These are phyloP conservation scores for Vigna unguiculata DNA, from an alignment of 306 rosid genomes.

Conservation along the genomic window DNA sequence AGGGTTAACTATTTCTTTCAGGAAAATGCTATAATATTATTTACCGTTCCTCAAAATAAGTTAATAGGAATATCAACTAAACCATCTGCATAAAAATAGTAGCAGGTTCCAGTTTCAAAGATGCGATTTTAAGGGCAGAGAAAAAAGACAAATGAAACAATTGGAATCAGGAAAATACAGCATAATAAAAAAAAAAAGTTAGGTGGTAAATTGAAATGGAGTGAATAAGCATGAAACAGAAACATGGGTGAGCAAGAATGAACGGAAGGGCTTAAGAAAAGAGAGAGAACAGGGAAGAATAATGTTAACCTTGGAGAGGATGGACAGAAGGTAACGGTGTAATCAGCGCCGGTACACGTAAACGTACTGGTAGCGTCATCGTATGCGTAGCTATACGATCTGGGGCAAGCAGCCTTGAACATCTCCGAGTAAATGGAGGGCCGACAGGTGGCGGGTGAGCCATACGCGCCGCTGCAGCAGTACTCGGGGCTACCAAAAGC, in stretches of 20 bases:
- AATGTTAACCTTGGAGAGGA: constrained; percentile 63
- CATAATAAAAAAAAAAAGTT: neutral
- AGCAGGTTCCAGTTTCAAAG: neutral
- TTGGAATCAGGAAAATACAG: neutral
- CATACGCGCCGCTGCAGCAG: constrained; percentile 81
- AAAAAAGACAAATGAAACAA: neutral
- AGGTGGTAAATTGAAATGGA: neutral
- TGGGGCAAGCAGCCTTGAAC: constrained; percentile 86
- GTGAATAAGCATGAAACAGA: neutral
- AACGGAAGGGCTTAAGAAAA: neutral
- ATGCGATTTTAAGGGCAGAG: neutral
- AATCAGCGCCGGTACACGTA: constrained; percentile 85
- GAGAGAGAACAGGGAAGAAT: neutral
- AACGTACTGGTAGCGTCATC: constrained; percentile 89
- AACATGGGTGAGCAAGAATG: neutral
- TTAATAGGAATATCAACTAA: neutral
- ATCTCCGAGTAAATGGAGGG: constrained; percentile 82
- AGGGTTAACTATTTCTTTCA: neutral
- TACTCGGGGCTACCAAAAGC: constrained; percentile 92
- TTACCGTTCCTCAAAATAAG: neutral
- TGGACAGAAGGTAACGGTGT: constrained; percentile 84
- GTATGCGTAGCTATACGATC: constrained; percentile 90
- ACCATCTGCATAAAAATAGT: neutral
- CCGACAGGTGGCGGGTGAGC: constrained; percentile 70
- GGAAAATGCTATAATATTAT: neutral